Evolutionary conservation across 371 early-diverging fungal genomes (phyloP), one percentile per base, ranked within the genome.

Genomic region (Mucor irregularis): DNA sequence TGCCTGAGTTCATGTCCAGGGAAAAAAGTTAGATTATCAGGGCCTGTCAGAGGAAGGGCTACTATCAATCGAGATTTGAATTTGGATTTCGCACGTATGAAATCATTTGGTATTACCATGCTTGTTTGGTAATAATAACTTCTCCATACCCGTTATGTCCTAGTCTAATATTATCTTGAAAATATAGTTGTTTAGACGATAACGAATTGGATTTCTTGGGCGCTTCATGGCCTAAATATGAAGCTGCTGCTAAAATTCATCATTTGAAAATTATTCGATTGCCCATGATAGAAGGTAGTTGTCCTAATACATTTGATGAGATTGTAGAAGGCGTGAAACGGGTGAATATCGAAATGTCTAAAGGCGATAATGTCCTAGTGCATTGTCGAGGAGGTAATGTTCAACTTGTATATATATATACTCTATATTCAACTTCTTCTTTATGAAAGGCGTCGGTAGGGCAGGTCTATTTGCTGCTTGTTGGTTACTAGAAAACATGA

Each of bases 1-100:
- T 88, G 85, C 5, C 64, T 92, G 30, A 87, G 86, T 49, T 87
- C 87, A 4, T 90, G 91, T 70, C 92, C 92, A 0, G 92, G 92
- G 16, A 91, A 92, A 61, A 90, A 92, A 58, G 90, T 92, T 2
- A 80, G 92, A 25, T 62, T 92, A 21, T 80, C 82, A 24, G 90
- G 91, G 0, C 89, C 90, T n/a, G 85, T 88, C 21, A 78, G 81
- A 62, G 91, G 91, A 7, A 69, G 91, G 56, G 87, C 90, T 28
- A 72, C 82, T 44, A 89, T 91, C 58, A 82, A 87, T 40, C 75
- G 92, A 17, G 90, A 90, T 68, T 62, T 92, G 9, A 82, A 85
- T 53, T 45, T 79, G 25, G 92, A 92, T 69, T 88, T 92, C 68
- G 71, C 70, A 49, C 69, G 90, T 13, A 75, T 92, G 53, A 66